phyloP scores from a whole-genome alignment of 2,329 filamentous ascomycete genomes.

The Tolypocladium guangdongense region DNA sequence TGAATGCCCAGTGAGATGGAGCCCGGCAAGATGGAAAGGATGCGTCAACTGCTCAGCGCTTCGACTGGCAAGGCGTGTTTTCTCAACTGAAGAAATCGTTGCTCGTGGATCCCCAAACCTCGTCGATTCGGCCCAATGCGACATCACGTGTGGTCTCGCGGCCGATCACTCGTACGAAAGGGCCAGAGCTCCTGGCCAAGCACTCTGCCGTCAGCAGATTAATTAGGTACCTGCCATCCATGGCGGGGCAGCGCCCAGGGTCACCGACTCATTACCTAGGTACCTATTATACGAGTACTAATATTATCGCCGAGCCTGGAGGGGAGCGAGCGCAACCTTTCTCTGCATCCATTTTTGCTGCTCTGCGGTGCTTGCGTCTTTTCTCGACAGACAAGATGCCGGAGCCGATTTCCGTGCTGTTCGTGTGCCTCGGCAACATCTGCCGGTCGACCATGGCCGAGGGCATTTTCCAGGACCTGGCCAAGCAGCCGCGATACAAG shows the following conservation, averaged over 20 bases:
- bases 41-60: background rate
- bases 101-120: background rate
- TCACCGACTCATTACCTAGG: background rate
- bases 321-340: background rate
- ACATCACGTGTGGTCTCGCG: background rate
- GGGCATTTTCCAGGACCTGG: constrained; percentile 72
- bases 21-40: background rate
- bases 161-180: background rate
- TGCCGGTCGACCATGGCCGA: constrained; percentile 93
- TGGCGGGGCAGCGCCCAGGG: background rate
- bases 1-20: background rate
- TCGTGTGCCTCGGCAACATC: constrained; percentile 96
- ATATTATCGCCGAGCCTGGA: background rate
- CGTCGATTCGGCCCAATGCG: background rate
- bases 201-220: background rate
- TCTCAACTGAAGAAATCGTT: background rate
- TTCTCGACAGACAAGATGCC: constrained; percentile 17
- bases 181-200: background rate
- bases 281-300: too few relatives aligned
- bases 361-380: background rate
- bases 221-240: background rate
- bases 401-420: constrained; percentile 60
- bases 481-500: constrained; percentile 47
- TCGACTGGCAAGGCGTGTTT: background rate
- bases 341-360: background rate